Conservation (phyloP, 2,329 filamentous ascomycete species). For the Lasiodiplodia sp. region DNA sequence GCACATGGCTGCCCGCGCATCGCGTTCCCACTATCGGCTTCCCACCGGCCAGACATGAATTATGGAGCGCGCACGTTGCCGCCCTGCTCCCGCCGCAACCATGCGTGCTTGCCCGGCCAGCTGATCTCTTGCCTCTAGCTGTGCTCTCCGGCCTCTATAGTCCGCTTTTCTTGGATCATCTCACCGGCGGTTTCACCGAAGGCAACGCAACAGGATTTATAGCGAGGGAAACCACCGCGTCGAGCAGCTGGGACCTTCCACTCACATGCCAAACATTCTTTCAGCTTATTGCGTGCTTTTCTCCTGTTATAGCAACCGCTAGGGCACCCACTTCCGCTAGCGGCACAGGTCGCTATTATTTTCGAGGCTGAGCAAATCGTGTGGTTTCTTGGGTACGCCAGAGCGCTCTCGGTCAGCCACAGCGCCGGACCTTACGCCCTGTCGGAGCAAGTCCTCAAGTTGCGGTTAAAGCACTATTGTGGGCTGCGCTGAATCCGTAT, state of each 20-base stretch:
- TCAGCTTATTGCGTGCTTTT: not conserved
- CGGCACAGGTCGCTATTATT: not conserved
- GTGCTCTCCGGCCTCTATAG: not conserved
- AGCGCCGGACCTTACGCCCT: not conserved
- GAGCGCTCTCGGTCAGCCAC: conserved; percentile 27
- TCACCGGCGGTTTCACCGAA: conserved; percentile 18
- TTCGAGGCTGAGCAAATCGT: not conserved
- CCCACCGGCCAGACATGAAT: conserved; percentile 17
- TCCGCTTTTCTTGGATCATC: conserved; percentile 12
- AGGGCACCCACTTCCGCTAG: not conserved
- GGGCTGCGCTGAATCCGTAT: not conserved
- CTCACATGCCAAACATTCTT: not conserved
- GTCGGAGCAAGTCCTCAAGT: not conserved
- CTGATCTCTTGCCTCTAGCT: conserved; percentile 15
- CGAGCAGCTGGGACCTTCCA: no score
- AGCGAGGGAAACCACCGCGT: not conserved
- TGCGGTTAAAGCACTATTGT: conserved; percentile 13
- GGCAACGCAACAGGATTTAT: not conserved
- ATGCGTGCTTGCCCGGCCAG: conserved; percentile 1
- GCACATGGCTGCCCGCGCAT: not conserved
- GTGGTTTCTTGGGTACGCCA: conserved; percentile 14
- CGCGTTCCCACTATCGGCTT: not conserved
- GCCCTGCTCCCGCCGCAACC: not conserved
- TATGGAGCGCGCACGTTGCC: conserved; percentile 19
- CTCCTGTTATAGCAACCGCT: not conserved